Evolutionary conservation across 768 basidiomycete species (phyloP).

Genomic region (Tylopilus felleus): DNA sequence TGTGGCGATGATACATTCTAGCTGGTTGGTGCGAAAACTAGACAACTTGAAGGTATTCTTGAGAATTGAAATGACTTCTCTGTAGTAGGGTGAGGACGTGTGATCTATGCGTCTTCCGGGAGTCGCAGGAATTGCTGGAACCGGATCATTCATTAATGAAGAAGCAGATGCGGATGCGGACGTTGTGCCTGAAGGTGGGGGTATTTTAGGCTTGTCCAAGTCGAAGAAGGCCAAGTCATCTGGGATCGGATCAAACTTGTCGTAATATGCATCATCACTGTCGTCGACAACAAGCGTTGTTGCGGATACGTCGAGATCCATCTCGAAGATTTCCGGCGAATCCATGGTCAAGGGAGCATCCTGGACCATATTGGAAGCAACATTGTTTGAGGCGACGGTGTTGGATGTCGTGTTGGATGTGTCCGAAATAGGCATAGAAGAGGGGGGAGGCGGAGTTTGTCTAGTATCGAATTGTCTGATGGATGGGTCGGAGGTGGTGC

Average conservation of each 20-base stretch:
- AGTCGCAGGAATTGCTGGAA: neutral
- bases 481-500: neutral
- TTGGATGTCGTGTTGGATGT: conserved; percentile 13
- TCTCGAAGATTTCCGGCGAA: conserved; percentile 15
- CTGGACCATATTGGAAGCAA: neutral
- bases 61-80: conserved; percentile 30
- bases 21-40: conserved; percentile 77
- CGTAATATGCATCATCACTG: conserved; percentile 51
- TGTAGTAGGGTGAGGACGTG: conserved; percentile 31
- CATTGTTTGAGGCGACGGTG: neutral
- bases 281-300: conserved; percentile 25
- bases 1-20: conserved; percentile 79
- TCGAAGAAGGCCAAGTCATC: conserved; percentile 17
- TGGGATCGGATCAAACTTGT: conserved; percentile 36
- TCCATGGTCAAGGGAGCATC: conserved; percentile 4
- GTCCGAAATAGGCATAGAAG: conserved; percentile 17
- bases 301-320: conserved; percentile 23
- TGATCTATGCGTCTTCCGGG: conserved; percentile 25
- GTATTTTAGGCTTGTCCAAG: conserved; percentile 6
- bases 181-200: conserved; percentile 5
- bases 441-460: conserved; percentile 13
- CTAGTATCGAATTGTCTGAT: neutral
- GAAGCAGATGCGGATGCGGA: conserved; percentile 11
- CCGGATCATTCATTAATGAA: conserved; percentile 2
- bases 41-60: conserved; percentile 55